Base-by-base conservation (phyloP, 805 yeast species). In the Sungouiozyma ichnusensis region DNA sequence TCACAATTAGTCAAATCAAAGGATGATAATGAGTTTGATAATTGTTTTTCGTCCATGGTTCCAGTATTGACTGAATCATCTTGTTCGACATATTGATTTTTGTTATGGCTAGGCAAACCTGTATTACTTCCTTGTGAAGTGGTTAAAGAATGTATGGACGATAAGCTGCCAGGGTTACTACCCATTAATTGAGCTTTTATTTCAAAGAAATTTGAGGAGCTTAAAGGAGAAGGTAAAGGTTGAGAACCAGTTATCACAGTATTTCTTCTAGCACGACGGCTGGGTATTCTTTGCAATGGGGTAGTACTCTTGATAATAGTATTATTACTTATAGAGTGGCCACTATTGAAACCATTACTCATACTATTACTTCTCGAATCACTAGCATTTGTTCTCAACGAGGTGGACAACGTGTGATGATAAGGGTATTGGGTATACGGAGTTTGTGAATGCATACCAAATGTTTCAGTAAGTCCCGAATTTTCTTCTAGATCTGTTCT, bases 201-300 rank as follows among this genome's bases (percentile, higher is more conserved):
- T 37, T 62, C 66, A 39, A 54, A 57, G 36, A 58, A 59, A 45
- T 63, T 60, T 13, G 63, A 49, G 1, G 90, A 73, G 41, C 88
- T 68, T 38, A 86, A 67, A 1, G 96, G 95, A 0, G 94, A 82
- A 3, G 96, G 95, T 44, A 87, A 66, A 2, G 97, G 97, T 60
- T 87, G 95, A 0, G 95, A 85, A 0, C 95, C 95, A 0, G 94
- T 84, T 38, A 87, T 81, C 18, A 87, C 64, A 0, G 94, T 79
- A 48, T 78, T 80, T 33, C 90, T 65, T 54, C 94, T 72, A 29
- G 85, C 67, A 41, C 82, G 55, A 48, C 69, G 62, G 17, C 56
- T 53, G 44, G 48, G 52, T 4, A 41, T 51, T 43, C 46, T 44
- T 39, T 43, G 52, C 13, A 44, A 36, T 7, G 34, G 36, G 11